Evolutionary conservation across 2,329 filamentous ascomycete species (phyloP), one percentile per base, ranked within the genome.

Genomic region (Orbilia brochopaga): DNA sequence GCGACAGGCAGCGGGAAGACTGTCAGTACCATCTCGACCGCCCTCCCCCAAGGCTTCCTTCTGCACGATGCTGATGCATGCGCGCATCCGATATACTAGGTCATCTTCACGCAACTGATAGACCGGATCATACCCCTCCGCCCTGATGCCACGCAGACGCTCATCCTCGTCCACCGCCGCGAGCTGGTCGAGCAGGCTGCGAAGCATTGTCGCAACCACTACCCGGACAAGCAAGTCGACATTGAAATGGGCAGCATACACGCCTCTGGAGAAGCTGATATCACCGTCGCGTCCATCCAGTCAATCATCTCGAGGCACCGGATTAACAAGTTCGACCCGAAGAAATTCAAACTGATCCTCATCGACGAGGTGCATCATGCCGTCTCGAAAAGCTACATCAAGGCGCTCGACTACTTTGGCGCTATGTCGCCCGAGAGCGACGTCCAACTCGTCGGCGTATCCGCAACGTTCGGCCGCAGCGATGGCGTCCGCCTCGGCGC

Each of bases 331-430:
- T 97, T 93, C 76, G 86, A 95, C 75, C 90, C 92, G 0, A 79
- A 79, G 0, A 82, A 82, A 6, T 97, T 93, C 83, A 99, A 99
- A 80, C 85, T 99, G 0, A 82, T 99, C 0, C 84, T 99, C 1
- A 93, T 99, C 2, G 94, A 99, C 75, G 94, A 99, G 80, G 94
- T 93, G 2, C 94, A 99, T 79, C 94, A 99, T 79, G 96, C 97
- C 59, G 92, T 97, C 50, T 90, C 94, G 0, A 84, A 86, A 1
- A 87, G 87, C 6, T 97, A 97, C 77, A 83, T 95, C 73, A 84
- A 85, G 46, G 84, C 87, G 0, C 82, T 99, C 53, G 82, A 84
- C n/a, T 87, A 97, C 79, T 96, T 99, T 78, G 86, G 88, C 1
- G 0, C 83, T 96, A 74, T 81, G 55, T 82, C 81, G 74, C 79